A percentile compares a stretch with the other conserved stretches of the same genome.
These are phyloP conservation scores for Astrephomene gubernaculifera DNA, from an alignment of 139 green algal species.

Conservation along the genomic window DNA sequence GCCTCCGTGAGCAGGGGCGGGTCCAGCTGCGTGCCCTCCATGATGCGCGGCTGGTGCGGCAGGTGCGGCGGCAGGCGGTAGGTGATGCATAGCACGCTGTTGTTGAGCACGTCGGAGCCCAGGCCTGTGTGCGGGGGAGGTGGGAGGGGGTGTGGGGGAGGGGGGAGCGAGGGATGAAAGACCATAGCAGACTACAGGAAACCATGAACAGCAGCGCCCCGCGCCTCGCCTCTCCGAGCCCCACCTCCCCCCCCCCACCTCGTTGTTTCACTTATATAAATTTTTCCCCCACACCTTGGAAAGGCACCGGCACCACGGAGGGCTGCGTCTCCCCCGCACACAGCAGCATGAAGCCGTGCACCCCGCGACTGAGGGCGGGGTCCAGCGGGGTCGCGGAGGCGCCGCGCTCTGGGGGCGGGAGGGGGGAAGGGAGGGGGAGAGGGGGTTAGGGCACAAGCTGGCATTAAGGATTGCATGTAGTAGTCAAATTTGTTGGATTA, in stretches of 20 bases:
- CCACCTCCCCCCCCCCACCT: too few relatives aligned
- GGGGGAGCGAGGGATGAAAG: neutral
- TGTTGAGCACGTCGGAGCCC: slow-evolving; percentile 80
- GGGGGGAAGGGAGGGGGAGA: neutral
- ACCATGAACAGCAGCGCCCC: too few relatives aligned
- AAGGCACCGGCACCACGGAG: slow-evolving; percentile 77
- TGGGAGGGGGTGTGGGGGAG: too few relatives aligned
- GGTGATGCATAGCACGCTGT: slow-evolving; percentile 76
- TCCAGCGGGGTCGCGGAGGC: slow-evolving; percentile 41
- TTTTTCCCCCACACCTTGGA: slow-evolving; percentile 25
- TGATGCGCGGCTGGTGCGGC: slow-evolving; percentile 65
- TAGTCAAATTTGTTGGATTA: neutral
- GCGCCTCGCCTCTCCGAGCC: too few relatives aligned
- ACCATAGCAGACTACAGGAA: neutral
- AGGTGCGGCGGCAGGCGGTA: slow-evolving; percentile 77
- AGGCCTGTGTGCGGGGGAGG: slow-evolving; percentile 39
- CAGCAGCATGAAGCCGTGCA: slow-evolving; percentile 81
- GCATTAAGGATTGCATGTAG: neutral
- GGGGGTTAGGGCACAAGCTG: too few relatives aligned
- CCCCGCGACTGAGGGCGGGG: slow-evolving; percentile 57
- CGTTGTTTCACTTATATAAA: neutral
- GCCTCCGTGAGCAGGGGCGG: slow-evolving; percentile 40
- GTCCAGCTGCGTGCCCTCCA: slow-evolving; percentile 57
- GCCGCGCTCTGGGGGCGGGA: neutral
- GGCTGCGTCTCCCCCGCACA: slow-evolving; percentile 82